Evolutionary conservation across 306 rosid genomes (phyloP).

Genomic region (Quillaja saponaria): DNA sequence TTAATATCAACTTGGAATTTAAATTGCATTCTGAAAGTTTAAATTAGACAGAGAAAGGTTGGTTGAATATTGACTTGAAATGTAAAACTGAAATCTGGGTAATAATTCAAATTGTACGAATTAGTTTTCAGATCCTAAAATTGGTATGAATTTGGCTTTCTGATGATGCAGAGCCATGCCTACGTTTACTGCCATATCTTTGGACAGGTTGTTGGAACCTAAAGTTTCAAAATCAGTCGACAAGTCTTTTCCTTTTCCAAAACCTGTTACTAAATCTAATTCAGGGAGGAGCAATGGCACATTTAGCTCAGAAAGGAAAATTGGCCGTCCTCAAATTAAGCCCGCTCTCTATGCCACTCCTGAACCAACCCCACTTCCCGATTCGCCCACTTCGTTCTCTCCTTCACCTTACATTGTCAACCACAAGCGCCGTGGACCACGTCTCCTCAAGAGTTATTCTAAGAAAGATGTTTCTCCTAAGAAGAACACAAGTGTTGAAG

Average conservation of each 20-base stretch:
- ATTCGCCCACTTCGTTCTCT: constrained; percentile 55
- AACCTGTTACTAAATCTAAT: constrained; percentile 39
- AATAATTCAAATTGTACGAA: too few relatives aligned
- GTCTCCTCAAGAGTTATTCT: constrained; percentile 54
- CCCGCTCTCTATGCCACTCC: constrained; percentile 65
- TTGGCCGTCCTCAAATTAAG: constrained; percentile 45
- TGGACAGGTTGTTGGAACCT: constrained; percentile 56
- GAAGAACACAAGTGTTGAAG: constrained; percentile 22
- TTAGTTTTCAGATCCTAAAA: too few relatives aligned
- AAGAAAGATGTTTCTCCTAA: constrained; percentile 34
- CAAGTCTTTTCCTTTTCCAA: constrained; percentile 44
- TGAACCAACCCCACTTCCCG: constrained; percentile 58
- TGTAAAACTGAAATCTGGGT: too few relatives aligned
- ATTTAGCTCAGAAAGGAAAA: constrained; percentile 22
- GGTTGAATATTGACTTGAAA: too few relatives aligned
- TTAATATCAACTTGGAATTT: too few relatives aligned
- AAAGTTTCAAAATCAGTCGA: constrained; percentile 51
- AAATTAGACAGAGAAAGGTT: too few relatives aligned
- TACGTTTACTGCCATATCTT: constrained; percentile 53
- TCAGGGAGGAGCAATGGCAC: constrained; percentile 50
- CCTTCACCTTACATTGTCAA: constrained; percentile 63
- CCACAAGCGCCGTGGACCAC: constrained; percentile 69
- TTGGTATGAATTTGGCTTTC: too few relatives aligned
- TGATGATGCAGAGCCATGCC: constrained; percentile 71
- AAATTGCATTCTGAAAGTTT: too few relatives aligned